A percentile compares a stretch with the other conserved stretches of the same genome.
Conservation (phyloP, 1,284 basidiomycete genomes). For the Microbotryum intermedium region DNA sequence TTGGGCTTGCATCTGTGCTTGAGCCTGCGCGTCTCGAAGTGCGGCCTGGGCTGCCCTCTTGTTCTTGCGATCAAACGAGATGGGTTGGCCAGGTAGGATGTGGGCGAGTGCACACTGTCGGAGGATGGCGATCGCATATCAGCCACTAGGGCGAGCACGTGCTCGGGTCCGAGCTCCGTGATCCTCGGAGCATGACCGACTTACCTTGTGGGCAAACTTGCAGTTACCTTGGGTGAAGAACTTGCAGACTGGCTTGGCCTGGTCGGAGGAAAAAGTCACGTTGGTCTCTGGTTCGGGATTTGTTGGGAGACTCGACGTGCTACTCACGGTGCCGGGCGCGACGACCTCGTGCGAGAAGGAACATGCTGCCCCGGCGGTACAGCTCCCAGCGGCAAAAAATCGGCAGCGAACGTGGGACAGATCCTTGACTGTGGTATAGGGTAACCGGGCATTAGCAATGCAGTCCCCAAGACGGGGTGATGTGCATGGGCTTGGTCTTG, state of each 20-base stretch:
- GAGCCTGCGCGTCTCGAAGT: slow-evolving; percentile 22
- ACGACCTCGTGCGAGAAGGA: slow-evolving; percentile 75
- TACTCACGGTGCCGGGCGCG: slow-evolving; percentile 34
- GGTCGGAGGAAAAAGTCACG: slow-evolving; percentile 29
- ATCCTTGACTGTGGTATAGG: slow-evolving; percentile 56
- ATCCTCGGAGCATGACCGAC: neutral
- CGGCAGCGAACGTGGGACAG: slow-evolving; percentile 96
- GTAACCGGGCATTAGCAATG: no score
- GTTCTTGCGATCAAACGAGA: slow-evolving; percentile 96
- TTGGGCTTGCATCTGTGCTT: slow-evolving; percentile 2
- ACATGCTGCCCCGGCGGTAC: slow-evolving; percentile 46
- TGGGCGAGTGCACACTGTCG: slow-evolving; percentile 63
- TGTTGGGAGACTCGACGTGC: no score
- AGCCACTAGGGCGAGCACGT: neutral
- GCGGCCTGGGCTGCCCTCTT: slow-evolving; percentile 78
- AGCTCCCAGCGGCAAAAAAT: slow-evolving; percentile 94
- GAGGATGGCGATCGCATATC: neutral
- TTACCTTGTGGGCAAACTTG: slow-evolving; percentile 90
- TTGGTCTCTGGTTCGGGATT: neutral
- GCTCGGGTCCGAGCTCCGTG: neutral
- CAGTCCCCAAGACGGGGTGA: no score
- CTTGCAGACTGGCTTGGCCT: slow-evolving; percentile 82
- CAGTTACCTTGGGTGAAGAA: slow-evolving; percentile 86
- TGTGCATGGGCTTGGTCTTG: no score
- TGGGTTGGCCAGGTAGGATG: slow-evolving; percentile 80